Percentiles rank a stretch among this genome's conserved stretches.
Conservation (phyloP, 106 monocot species). For the Triglochin maritima region DNA sequence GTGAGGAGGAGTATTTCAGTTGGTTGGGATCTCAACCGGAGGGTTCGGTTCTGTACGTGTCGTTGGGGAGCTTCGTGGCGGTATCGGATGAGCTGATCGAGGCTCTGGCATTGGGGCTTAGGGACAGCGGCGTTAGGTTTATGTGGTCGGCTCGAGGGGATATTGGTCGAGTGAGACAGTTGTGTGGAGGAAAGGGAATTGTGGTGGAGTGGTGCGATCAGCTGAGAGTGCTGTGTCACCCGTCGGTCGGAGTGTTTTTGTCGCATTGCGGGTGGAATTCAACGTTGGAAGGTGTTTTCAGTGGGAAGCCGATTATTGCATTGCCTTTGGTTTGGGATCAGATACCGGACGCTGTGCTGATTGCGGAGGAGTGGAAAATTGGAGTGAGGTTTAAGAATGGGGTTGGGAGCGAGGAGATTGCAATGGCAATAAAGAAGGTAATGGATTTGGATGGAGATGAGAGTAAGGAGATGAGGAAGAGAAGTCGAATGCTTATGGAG, state of each 20-base stretch:
- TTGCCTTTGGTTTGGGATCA: constrained; percentile 56
- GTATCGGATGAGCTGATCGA: constrained; percentile 23
- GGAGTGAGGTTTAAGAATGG: constrained; percentile 22
- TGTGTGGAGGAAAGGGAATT: constrained; percentile 18
- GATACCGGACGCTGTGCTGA: constrained; percentile 16
- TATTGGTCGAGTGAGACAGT: neutral
- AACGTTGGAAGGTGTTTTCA: constrained; percentile 26
- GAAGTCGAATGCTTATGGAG: neutral
- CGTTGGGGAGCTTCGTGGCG: constrained; percentile 46
- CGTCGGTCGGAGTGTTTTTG: constrained; percentile 50
- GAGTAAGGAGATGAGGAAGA: constrained; percentile 3
- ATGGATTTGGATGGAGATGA: constrained; percentile 10
- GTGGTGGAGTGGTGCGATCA: constrained; percentile 58
- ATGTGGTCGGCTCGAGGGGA: constrained; percentile 24
- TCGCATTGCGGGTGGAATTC: constrained; percentile 87
- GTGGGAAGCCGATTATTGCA: constrained; percentile 46
- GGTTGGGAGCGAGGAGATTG: constrained; percentile 18
- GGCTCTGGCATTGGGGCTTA: constrained; percentile 32
- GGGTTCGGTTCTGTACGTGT: constrained; percentile 50
- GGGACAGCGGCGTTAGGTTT: constrained; percentile 24
- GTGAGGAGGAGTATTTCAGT: constrained; percentile 8
- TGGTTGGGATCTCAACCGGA: constrained; percentile 51
- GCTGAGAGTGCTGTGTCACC: constrained; percentile 37
- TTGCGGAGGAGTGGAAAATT: constrained; percentile 42
- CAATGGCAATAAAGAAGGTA: constrained; percentile 2